Percentiles rank a stretch among this genome's conserved stretches.
These are phyloP conservation scores for Pleoardoris graminearum DNA, from an alignment of 2,329 filamentous ascomycete species.

Conservation along the genomic window DNA sequence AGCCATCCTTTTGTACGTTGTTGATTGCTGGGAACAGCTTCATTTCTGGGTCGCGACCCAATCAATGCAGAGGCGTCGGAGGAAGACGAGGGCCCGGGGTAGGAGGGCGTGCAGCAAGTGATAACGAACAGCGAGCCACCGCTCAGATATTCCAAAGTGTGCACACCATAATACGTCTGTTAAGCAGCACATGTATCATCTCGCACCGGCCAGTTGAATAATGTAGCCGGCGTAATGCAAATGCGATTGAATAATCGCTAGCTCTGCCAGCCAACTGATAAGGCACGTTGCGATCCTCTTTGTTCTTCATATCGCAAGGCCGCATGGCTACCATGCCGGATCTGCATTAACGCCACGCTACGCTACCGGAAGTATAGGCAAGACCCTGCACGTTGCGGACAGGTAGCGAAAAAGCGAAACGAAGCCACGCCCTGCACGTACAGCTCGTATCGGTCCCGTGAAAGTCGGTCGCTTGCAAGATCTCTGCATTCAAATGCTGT, in stretches of 20 bases:
- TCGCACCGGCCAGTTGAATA: slow-evolving; percentile 7
- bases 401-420: slow-evolving; percentile 4
- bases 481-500: background rate
- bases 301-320: slow-evolving; percentile 32
- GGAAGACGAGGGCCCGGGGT: slow-evolving; percentile 1
- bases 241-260: slow-evolving; percentile 34
- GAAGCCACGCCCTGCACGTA: slow-evolving; percentile 1
- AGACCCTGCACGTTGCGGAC: background rate
- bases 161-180: slow-evolving; percentile 11
- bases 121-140: background rate
- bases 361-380: slow-evolving; percentile 1
- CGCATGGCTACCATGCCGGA: slow-evolving; percentile 24
- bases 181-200: slow-evolving; percentile 24
- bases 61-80: slow-evolving; percentile 1
- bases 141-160: slow-evolving; percentile 1
- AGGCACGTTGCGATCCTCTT: slow-evolving; percentile 22
- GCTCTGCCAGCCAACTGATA: slow-evolving; percentile 29
- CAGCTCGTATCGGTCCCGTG: slow-evolving; percentile 1
- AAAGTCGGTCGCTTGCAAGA: background rate
- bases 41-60: background rate
- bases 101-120: background rate
- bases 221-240: slow-evolving; percentile 19
- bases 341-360: slow-evolving; percentile 25
- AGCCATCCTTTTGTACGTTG: background rate
- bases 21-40: slow-evolving; percentile 4